A percentile compares a stretch with the other conserved stretches of the same genome.
phyloP scores from a whole-genome alignment of 2,329 filamentous ascomycete species.

The Rugonectria rugulosa region DNA sequence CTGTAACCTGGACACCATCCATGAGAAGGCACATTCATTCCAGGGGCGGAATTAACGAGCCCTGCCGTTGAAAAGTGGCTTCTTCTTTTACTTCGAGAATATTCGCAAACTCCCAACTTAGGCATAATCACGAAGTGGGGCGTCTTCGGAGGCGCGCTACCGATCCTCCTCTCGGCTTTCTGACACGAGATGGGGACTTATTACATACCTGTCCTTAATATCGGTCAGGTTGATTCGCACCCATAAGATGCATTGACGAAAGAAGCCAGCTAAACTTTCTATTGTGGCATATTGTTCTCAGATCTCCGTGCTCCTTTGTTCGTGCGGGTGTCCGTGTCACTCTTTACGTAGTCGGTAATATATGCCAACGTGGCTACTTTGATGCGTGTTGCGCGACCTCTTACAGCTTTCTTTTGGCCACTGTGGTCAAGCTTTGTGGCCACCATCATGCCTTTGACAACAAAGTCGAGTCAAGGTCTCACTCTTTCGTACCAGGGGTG shows the following conservation, averaged over 20 bases:
- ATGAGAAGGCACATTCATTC: constrained; percentile 1
- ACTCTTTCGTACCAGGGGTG: no score
- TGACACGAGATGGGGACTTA: constrained; percentile 7
- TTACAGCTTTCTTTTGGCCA: not conserved
- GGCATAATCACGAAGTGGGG: constrained; percentile 27
- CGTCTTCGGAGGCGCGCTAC: constrained; percentile 30
- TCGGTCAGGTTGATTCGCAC: constrained; percentile 14
- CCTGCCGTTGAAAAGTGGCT: constrained; percentile 27
- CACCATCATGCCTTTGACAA: no score
- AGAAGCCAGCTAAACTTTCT: not conserved
- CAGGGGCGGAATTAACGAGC: constrained; percentile 6
- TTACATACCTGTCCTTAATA: constrained; percentile 26
- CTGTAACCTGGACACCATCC: not conserved
- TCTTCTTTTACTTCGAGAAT: constrained; percentile 37
- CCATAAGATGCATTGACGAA: constrained; percentile 9
- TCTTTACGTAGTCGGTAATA: not conserved
- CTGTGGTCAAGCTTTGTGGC: no score
- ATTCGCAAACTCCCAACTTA: constrained; percentile 31
- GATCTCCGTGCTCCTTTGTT: not conserved
- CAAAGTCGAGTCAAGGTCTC: no score
- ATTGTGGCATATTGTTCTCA: not conserved
- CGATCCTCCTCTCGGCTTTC: constrained; percentile 25
- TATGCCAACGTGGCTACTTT: constrained; percentile 9
- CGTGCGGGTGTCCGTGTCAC: not conserved
- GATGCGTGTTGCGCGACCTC: not conserved